phyloP scores from a whole-genome alignment of 108 stramenopile species.

The Fragilaria radians region DNA sequence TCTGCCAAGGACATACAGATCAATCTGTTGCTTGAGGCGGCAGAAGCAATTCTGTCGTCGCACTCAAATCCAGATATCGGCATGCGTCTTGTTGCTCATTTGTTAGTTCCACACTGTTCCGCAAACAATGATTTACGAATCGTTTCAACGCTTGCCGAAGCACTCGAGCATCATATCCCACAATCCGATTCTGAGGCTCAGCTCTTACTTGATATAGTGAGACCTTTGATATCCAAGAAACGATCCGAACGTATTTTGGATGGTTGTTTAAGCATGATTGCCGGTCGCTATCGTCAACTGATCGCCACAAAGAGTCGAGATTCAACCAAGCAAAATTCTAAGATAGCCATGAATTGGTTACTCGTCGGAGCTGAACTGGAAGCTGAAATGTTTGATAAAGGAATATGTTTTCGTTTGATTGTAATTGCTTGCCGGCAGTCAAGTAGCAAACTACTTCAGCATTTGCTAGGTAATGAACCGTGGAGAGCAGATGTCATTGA shows the following conservation, averaged over 20 bases:
- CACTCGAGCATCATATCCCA: conserved; percentile 49
- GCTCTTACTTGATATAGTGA: conserved; percentile 38
- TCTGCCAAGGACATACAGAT: conserved; percentile 27
- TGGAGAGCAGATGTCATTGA: conserved; percentile 14
- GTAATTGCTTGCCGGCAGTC: background rate
- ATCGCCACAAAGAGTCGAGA: conserved; percentile 2
- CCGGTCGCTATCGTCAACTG: conserved; percentile 50
- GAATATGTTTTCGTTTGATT: background rate
- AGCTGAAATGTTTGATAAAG: background rate
- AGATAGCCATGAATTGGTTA: conserved; percentile 46
- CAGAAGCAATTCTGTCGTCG: conserved; percentile 70
- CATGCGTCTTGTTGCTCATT: conserved; percentile 44
- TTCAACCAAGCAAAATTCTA: conserved; percentile 14
- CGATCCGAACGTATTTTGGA: conserved; percentile 59
- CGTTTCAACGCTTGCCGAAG: conserved; percentile 43
- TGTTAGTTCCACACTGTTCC: conserved; percentile 54
- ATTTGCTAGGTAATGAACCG: conserved; percentile 1
- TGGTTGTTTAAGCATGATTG: conserved; percentile 51
- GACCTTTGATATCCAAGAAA: conserved; percentile 23
- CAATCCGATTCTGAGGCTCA: conserved; percentile 59
- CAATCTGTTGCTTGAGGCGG: conserved; percentile 52
- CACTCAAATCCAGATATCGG: conserved; percentile 51
- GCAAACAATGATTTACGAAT: conserved; percentile 44
- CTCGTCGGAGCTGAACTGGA: conserved; percentile 49
- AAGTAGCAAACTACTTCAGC: background rate